Evolutionary conservation across 1,284 basidiomycete genomes (phyloP).

Genomic region (Marasmius tenuissimus): DNA sequence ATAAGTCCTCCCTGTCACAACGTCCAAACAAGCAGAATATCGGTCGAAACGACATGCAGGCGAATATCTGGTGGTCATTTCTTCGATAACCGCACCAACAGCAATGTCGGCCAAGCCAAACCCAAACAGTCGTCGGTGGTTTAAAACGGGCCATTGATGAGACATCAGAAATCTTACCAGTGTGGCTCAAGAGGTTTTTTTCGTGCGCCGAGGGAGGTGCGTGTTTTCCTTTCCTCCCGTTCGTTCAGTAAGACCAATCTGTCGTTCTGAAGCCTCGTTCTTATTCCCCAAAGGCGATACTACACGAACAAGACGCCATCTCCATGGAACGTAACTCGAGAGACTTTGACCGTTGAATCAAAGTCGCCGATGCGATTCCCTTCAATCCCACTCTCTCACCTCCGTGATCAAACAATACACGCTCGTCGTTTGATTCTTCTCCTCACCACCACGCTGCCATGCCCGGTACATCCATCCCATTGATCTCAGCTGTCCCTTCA

Average conservation of each 20-base stretch:
- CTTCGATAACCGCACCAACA: conserved; percentile 79
- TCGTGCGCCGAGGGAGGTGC: conserved; percentile 90
- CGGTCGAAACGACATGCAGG: too few species aligned
- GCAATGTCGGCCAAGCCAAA: conserved; percentile 78
- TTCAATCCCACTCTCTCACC: conserved; percentile 73
- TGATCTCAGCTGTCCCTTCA: too few species aligned
- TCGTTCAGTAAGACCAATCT: too few species aligned
- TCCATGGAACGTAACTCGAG: conserved; percentile 99
- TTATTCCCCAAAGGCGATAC: conserved; percentile 85
- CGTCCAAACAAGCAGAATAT: too few species aligned
- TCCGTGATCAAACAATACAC: too few species aligned
- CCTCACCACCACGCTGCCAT: too few species aligned
- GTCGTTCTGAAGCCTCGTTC: conserved; percentile 58
- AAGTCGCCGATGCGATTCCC: conserved; percentile 83
- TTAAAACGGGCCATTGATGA: too few species aligned
- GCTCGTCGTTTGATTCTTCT: too few species aligned
- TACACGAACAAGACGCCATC: conserved; percentile 81
- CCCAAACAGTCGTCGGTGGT: conserved; percentile 67
- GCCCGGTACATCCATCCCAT: too few species aligned
- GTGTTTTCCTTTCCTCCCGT: conserved; percentile 27
- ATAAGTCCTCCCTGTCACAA: too few species aligned
- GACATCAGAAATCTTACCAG: conserved; percentile 97
- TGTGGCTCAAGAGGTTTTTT: conserved; percentile 99
- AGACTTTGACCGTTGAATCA: conserved; percentile 81
- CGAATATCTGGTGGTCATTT: conserved; percentile 96